A percentile compares a stretch with the other conserved stretches of the same genome.
Evolutionary conservation across 2,329 filamentous ascomycete genomes (phyloP).

Genomic region (Coniochaeta sp.): DNA sequence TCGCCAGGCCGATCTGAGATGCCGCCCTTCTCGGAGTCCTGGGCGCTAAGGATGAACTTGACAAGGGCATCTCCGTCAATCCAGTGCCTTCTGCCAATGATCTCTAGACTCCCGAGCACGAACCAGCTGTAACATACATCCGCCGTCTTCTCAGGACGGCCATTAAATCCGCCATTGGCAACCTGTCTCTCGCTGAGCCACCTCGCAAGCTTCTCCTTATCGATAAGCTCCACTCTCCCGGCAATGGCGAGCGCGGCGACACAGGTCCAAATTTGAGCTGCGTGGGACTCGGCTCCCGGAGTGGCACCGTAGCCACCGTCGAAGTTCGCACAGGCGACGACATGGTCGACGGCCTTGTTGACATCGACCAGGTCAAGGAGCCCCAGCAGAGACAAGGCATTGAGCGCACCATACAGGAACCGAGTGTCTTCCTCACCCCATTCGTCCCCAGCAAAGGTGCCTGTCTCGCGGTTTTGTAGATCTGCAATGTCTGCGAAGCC

Average conservation of each 20-base stretch:
- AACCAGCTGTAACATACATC: slow-evolving; percentile 99
- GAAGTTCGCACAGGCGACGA: slow-evolving; percentile 81
- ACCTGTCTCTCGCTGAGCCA: slow-evolving; percentile 95
- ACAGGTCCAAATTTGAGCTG: slow-evolving; percentile 93
- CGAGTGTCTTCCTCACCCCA: slow-evolving; percentile 96
- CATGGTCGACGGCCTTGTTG: slow-evolving; percentile 68
- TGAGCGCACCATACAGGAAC: slow-evolving; percentile 86
- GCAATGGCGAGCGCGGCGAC: slow-evolving; percentile 81
- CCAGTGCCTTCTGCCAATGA: slow-evolving; percentile 85
- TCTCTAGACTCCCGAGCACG: slow-evolving; percentile 86
- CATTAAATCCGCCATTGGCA: slow-evolving; percentile 81
- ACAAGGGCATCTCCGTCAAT: slow-evolving; percentile 77
- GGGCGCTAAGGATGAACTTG: slow-evolving; percentile 77
- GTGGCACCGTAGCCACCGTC: slow-evolving; percentile 89
- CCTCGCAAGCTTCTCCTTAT: slow-evolving; percentile 71
- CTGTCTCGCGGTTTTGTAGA: slow-evolving; percentile 72
- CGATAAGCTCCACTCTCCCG: slow-evolving; percentile 70
- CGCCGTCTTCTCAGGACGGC: slow-evolving; percentile 87
- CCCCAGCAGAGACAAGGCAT: slow-evolving; percentile 77
- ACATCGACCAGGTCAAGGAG: slow-evolving; percentile 69
- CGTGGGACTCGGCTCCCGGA: slow-evolving; percentile 88
- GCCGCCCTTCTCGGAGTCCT: slow-evolving; percentile 78
- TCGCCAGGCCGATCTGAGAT: slow-evolving; percentile 86
- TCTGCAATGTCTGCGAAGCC: slow-evolving; percentile 58
- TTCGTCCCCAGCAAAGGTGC: slow-evolving; percentile 87